A percentile compares a stretch with the other conserved stretches of the same genome.
Conservation (phyloP, 2,329 filamentous ascomycete genomes). For the Cytospora piceae region DNA sequence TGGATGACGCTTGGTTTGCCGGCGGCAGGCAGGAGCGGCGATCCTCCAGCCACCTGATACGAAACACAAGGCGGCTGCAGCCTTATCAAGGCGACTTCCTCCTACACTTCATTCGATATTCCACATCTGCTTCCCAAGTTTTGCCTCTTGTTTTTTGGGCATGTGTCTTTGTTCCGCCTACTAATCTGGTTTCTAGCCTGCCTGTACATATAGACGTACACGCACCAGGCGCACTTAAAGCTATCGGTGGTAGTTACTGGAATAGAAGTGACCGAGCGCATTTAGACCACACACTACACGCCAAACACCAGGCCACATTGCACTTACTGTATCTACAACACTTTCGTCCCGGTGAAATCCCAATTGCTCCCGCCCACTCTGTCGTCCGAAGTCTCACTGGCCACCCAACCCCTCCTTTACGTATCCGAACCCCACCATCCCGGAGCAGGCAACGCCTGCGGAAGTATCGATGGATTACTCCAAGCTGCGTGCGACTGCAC, state of each 20-base stretch:
- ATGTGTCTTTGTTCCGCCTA: neutral
- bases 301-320: neutral
- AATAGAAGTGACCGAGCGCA: neutral
- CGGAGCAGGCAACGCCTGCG: slow-evolving; percentile 11
- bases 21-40: slow-evolving; percentile 10
- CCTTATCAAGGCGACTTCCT: neutral
- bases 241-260: neutral
- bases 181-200: neutral
- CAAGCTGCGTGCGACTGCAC: slow-evolving; percentile 81
- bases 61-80: slow-evolving; percentile 24
- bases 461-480: slow-evolving; percentile 66
- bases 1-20: neutral
- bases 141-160: neutral
- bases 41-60: slow-evolving; percentile 10
- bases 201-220: slow-evolving; percentile 1
- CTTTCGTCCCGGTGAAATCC: neutral
- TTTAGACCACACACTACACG: neutral
- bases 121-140: neutral
- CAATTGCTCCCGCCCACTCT: neutral
- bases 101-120: neutral
- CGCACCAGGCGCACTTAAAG: neutral
- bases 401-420: neutral
- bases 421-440: slow-evolving; percentile 20
- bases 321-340: neutral
- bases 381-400: neutral